phyloP scores from a whole-genome alignment of 805 yeast genomes.

The Saturnispora hagleri region DNA sequence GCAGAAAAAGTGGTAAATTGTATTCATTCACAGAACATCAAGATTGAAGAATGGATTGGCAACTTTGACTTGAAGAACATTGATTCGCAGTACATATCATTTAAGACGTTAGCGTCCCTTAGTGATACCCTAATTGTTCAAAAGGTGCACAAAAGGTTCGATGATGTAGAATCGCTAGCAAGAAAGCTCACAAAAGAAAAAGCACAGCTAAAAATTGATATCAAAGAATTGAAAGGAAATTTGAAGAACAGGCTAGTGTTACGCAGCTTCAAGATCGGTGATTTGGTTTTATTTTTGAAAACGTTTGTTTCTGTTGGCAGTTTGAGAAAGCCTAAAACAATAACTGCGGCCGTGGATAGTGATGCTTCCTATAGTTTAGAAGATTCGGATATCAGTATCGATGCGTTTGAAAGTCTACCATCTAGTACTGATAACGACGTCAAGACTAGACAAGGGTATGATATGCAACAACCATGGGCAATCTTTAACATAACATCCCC shows the following conservation, averaged over 20 bases:
- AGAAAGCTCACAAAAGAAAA: constrained; percentile 73
- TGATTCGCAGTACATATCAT: constrained; percentile 30
- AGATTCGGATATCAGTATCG: constrained; percentile 5
- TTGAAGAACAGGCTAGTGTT: constrained; percentile 51
- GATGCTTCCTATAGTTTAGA: constrained; percentile 6
- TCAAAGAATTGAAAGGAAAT: constrained; percentile 29
- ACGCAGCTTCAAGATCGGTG: constrained; percentile 58
- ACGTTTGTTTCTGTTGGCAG: constrained; percentile 31
- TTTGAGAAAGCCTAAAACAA: not conserved
- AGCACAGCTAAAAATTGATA: constrained; percentile 39
- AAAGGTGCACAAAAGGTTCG: constrained; percentile 60
- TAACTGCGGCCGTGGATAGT: not conserved
- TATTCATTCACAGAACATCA: constrained; percentile 8
- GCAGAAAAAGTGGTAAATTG: not conserved
- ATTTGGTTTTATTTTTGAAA: constrained; percentile 77
- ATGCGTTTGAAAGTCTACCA: constrained; percentile 2
- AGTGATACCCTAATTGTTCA: constrained; percentile 23
- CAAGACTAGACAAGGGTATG: not conserved
- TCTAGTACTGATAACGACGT: not conserved
- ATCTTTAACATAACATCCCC: constrained; percentile 88
- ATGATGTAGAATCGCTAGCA: constrained; percentile 85
- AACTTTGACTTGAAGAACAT: constrained; percentile 7
- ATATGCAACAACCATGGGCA: constrained; percentile 65
- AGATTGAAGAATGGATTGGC: constrained; percentile 17
- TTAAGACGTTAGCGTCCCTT: constrained; percentile 18